Evolutionary conservation across 495 filamentous ascomycete species (phyloP), one percentile per base, ranked within the genome.

Genomic region (Achaetomiella virescens): DNA sequence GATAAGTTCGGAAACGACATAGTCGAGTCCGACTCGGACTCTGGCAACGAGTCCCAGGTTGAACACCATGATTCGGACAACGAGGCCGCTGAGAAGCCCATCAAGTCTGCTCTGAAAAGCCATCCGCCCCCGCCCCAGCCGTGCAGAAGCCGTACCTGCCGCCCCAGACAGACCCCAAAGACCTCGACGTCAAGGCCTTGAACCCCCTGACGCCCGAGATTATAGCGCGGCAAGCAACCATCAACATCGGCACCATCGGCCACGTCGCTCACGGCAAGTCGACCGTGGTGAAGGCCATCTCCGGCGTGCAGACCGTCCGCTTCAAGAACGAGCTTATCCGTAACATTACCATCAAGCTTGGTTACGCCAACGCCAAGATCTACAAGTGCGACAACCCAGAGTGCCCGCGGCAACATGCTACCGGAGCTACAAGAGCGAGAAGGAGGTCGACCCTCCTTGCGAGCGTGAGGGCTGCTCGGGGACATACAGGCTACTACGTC

Each of bases 261-360:
- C 95, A 97, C 72, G 92, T 97, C 79, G 95, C 93, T 64, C 92
- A 97, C 83, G 91, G 93, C 57, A 97, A 98, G 72, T 92, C 88
- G 40, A 98, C 93, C 15, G 95, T 98, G 21, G 93, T 98, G 55
- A 98, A 98, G 81, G 93, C 93, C 53, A 97, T 98, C 61, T 97
- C 93, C 0, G 95, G 93, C 45, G 93, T 98, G 25, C 93, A 98
- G 80, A 98, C 93, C 14, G 93, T 98, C 64, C 83, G 93, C 56
- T 98, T 98, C 81, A 98, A 98, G 85, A 98, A 96, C 75, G 93
- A 98, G 73, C 76, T 97, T 72, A 93, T 97, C 76, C 81, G 93
- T 61, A 98, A 98, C 68, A 98, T 98, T 67, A 98, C 93, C 55
- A 98, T 98, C 77, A 98, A 98, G 83, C 83, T 98, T 68, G 93